Conservation (phyloP, 164 flowering plant genomes). For the Cinnamomum chago region DNA sequence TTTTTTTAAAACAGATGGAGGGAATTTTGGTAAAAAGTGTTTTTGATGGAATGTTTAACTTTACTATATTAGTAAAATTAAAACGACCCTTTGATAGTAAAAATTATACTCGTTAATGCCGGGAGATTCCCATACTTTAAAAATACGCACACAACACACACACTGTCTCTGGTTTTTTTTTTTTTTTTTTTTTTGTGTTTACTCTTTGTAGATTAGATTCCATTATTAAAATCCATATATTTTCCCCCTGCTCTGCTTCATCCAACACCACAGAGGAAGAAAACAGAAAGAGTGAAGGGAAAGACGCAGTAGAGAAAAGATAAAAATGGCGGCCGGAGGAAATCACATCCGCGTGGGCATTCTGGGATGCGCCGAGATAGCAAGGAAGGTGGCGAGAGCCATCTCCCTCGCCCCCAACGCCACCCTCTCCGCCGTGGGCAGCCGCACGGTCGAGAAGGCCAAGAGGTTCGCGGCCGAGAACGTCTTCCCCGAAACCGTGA, state of each 20-base stretch:
- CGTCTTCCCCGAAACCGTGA: constrained; percentile 40
- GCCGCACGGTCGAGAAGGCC: constrained; percentile 67
- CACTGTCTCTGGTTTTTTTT: too few relatives aligned
- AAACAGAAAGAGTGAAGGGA: background rate
- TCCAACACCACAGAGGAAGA: background rate
- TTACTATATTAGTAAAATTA: too few relatives aligned
- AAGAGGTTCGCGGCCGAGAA: constrained; percentile 38
- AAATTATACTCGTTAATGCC: too few relatives aligned
- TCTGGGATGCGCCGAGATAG: constrained; percentile 59
- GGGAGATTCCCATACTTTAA: too few relatives aligned
- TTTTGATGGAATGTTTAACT: too few relatives aligned
- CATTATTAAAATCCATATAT: background rate
- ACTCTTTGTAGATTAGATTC: too few relatives aligned
- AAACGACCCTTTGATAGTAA: too few relatives aligned
- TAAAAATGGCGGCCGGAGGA: constrained; percentile 19
- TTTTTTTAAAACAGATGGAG: too few relatives aligned
- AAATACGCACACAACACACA: too few relatives aligned
- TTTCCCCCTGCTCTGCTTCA: background rate
- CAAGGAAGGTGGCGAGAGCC: constrained; percentile 54
- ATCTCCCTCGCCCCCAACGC: constrained; percentile 50
- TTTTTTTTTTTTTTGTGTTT: too few relatives aligned
- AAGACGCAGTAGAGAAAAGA: too few relatives aligned
- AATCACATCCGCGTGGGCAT: constrained; percentile 46
- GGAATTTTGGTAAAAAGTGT: too few relatives aligned
- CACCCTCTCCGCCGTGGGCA: constrained; percentile 44